Percentiles rank a stretch among this genome's conserved stretches.
These are phyloP conservation scores for Cnidoscolus chayamansa DNA, from an alignment of 441 rosid genomes.

Conservation along the genomic window DNA sequence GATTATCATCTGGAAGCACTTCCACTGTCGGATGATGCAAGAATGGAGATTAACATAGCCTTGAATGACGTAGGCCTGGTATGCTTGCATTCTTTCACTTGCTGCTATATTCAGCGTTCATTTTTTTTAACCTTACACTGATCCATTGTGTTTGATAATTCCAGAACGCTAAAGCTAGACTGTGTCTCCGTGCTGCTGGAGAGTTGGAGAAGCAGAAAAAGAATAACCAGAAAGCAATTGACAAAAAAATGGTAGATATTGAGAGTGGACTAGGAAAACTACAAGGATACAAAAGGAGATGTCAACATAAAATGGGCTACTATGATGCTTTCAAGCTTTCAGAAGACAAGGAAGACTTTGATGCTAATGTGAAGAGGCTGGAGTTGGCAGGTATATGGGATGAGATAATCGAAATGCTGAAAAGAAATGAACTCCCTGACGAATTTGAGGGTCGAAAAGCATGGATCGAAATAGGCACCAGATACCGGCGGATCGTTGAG, in stretches of 20 bases:
- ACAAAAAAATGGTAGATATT: conserved; percentile 31
- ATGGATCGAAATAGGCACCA: conserved; percentile 51
- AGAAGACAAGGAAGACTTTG: conserved; percentile 43
- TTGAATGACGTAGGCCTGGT: conserved; percentile 69
- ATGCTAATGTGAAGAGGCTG: conserved; percentile 66
- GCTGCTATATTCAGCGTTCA: neutral
- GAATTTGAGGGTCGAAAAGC: conserved; percentile 39
- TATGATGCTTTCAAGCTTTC: conserved; percentile 63
- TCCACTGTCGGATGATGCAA: conserved; percentile 33
- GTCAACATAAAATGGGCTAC: conserved; percentile 43
- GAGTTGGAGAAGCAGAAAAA: conserved; percentile 54
- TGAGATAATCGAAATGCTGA: conserved; percentile 62
- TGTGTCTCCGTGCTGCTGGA: conserved; percentile 57
- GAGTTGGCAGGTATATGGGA: conserved; percentile 66
- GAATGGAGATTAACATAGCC: conserved; percentile 13
- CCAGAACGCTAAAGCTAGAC: conserved; percentile 58
- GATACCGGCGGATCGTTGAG: conserved; percentile 53
- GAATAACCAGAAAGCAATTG: conserved; percentile 32
- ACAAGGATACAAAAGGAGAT: conserved; percentile 39
- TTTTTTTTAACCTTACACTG: neutral
- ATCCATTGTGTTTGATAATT: conserved; percentile 10
- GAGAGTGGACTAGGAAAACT: conserved; percentile 25
- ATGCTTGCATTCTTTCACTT: conserved; percentile 19
- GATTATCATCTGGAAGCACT: conserved; percentile 30
- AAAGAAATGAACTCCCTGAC: conserved; percentile 60